Evolutionary conservation across 148 eudicot species (phyloP).

Genomic region (Drosera capensis): DNA sequence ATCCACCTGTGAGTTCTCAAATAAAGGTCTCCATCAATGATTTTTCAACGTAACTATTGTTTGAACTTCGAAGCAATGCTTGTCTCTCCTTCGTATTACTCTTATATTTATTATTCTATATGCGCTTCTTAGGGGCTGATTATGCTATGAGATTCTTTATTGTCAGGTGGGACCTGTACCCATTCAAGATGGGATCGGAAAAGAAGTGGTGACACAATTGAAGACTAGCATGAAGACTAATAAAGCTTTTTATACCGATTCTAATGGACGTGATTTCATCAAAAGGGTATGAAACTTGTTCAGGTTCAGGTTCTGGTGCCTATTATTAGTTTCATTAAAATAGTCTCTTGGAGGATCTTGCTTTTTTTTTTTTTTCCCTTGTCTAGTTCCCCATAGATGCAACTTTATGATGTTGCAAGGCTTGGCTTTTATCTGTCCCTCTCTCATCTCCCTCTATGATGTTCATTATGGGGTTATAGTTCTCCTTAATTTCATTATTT

Average conservation of each 20-base stretch:
- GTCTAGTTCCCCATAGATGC: too few relatives aligned
- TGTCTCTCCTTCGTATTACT: too few relatives aligned
- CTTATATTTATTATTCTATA: too few relatives aligned
- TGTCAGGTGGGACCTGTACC: slow-evolving; percentile 93
- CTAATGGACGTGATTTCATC: slow-evolving; percentile 93
- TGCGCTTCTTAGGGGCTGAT: not conserved
- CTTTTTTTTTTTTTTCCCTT: too few relatives aligned
- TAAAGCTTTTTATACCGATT: slow-evolving; percentile 80
- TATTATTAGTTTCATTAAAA: too few relatives aligned
- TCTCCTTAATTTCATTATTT: too few relatives aligned
- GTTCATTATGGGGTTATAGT: too few relatives aligned
- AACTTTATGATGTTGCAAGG: too few relatives aligned
- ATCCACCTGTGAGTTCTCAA: too few relatives aligned
- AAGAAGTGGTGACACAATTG: slow-evolving; percentile 71
- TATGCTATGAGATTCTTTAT: not conserved
- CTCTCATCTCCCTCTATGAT: too few relatives aligned
- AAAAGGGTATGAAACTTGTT: slow-evolving; percentile 43
- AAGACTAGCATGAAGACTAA: slow-evolving; percentile 43
- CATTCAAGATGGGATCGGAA: slow-evolving; percentile 69
- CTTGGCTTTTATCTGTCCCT: too few relatives aligned
- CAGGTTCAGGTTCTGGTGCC: not conserved
- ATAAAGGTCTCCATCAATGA: not conserved
- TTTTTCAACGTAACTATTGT: slow-evolving; percentile 3
- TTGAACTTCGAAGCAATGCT: slow-evolving; percentile 4
- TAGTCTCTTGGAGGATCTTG: not conserved